Percentiles rank a stretch among this genome's conserved stretches.
These are phyloP conservation scores for Glonium stellatum DNA, from an alignment of 495 filamentous ascomycete genomes.

Conservation along the genomic window DNA sequence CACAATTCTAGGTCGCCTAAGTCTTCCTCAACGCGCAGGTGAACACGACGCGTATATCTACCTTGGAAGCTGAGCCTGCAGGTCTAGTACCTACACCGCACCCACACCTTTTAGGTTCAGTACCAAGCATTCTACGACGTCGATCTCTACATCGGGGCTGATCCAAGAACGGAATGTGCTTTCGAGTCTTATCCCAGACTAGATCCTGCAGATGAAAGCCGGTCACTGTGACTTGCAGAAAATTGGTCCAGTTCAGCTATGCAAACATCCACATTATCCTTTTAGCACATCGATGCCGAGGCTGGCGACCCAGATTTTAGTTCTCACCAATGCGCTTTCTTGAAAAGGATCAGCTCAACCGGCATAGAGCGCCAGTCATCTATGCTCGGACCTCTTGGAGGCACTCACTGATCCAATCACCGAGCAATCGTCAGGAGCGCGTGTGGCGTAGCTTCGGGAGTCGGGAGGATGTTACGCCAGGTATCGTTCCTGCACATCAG, in stretches of 20 bases:
- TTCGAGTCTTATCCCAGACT: background rate
- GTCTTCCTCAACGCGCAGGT: slow-evolving; percentile 1
- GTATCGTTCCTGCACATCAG: background rate
- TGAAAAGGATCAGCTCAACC: background rate
- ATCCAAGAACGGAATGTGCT: background rate
- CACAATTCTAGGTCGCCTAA: background rate
- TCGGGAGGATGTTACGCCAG: background rate
- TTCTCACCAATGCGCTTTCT: background rate
- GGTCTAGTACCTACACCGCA: background rate
- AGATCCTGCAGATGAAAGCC: background rate
- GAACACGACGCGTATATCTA: background rate
- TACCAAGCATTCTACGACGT: background rate
- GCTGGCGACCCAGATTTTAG: background rate
- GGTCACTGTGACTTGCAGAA: background rate
- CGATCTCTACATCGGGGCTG: background rate
- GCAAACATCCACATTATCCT: background rate
- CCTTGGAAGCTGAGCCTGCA: background rate
- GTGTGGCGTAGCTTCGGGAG: background rate
- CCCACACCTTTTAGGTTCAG: background rate
- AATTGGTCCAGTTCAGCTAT: background rate
- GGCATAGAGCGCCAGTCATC: background rate
- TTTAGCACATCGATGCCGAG: background rate
- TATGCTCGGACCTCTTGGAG: background rate
- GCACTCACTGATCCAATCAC: background rate
- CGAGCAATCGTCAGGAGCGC: background rate